A percentile compares a stretch with the other conserved stretches of the same genome.
Evolutionary conservation across 148 eudicot genomes (phyloP).

Genomic region (Fagopyrum esculentum): DNA sequence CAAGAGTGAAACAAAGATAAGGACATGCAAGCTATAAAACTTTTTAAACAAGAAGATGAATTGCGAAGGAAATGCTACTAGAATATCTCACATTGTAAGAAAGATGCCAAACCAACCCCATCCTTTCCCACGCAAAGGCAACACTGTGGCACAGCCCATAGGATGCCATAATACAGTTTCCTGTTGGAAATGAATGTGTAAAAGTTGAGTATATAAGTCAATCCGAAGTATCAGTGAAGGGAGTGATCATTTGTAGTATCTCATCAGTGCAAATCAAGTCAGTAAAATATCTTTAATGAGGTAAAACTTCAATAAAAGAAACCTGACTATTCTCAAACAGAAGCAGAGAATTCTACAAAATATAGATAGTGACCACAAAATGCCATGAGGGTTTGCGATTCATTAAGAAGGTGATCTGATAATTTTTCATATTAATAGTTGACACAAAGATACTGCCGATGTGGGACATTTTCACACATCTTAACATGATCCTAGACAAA

Average conservation of each 20-base stretch:
- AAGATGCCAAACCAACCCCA: slow-evolving; percentile 81
- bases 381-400: not conserved
- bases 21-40: not conserved
- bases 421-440: too few relatives aligned
- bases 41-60: not conserved
- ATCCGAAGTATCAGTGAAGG: slow-evolving; percentile 1
- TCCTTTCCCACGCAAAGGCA: slow-evolving; percentile 41
- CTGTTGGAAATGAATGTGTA: slow-evolving; percentile 29
- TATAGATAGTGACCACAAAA: too few relatives aligned
- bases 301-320: not conserved
- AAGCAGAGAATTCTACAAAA: not conserved
- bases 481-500: not conserved
- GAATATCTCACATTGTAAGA: slow-evolving; percentile 48
- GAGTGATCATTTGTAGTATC: not conserved
- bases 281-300: not conserved
- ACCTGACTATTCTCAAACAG: not conserved
- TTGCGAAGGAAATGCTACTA: not conserved
- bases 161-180: slow-evolving; percentile 75
- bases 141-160: slow-evolving; percentile 69
- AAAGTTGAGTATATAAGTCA: not conserved
- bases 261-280: not conserved
- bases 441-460: too few relatives aligned
- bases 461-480: too few relatives aligned
- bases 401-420: not conserved
- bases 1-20: slow-evolving; percentile 9